Evolutionary conservation across 2,329 filamentous ascomycete species (phyloP).

Genomic region (Beauveria australis): DNA sequence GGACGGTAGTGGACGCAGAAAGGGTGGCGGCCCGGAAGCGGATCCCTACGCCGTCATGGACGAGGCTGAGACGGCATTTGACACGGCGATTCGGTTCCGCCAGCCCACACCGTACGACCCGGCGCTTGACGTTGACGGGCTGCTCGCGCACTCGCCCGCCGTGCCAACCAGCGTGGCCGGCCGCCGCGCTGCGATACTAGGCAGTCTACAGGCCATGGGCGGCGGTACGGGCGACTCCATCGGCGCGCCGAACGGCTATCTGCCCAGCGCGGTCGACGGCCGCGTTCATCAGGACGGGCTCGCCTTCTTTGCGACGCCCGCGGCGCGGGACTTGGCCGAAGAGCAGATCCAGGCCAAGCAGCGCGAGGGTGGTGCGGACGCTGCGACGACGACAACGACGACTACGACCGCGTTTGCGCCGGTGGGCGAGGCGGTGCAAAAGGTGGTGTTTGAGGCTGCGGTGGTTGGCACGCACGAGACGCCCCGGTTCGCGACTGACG

Average conservation of each 20-base stretch:
- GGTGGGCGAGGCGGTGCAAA: constrained; percentile 25
- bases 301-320: constrained; percentile 24
- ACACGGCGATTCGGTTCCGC: constrained; percentile 28
- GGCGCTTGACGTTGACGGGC: constrained; percentile 23
- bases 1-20: constrained; percentile 11
- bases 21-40: constrained; percentile 6
- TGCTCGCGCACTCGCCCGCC: constrained; percentile 24
- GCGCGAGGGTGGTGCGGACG: neutral
- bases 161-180: constrained; percentile 21
- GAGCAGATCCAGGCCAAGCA: constrained; percentile 18
- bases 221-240: constrained; percentile 24
- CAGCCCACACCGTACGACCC: constrained; percentile 24
- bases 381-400: constrained; percentile 6
- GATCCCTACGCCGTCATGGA: constrained; percentile 22
- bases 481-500: constrained; percentile 25
- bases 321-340: constrained; percentile 23
- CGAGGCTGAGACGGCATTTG: constrained; percentile 26
- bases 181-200: constrained; percentile 25
- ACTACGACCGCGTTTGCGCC: constrained; percentile 21
- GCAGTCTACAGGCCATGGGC: constrained; percentile 28
- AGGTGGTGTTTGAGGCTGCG: constrained; percentile 25
- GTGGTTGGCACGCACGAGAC: constrained; percentile 30
- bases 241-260: constrained; percentile 23
- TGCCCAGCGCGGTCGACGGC: constrained; percentile 22
- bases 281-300: constrained; percentile 20